Evolutionary conservation across 139 green algal species (phyloP), one percentile per base, ranked within the genome.

Genomic region (Chlorella sp.): DNA sequence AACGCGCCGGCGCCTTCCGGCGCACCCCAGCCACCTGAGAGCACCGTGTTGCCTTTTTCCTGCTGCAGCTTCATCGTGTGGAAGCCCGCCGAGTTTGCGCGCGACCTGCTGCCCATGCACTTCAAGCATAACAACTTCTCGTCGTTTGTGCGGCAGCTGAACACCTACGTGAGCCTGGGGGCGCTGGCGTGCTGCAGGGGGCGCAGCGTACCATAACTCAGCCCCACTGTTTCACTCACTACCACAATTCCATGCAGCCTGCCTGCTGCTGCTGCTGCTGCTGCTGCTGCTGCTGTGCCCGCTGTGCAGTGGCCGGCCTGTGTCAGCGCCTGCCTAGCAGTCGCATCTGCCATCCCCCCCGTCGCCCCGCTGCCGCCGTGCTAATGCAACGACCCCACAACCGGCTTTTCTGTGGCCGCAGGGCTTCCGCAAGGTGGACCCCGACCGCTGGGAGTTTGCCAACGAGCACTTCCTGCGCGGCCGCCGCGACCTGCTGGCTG

Each of bases 91-190:
- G 96, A 98, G 74, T 99, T 99, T 87, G 94, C 95, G 5, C 76
- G 92, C 2, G 94, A 98, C 81, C 83, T 99, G 60, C 91, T 99
- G 51, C 97, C 97, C 1, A 69, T 86, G 1, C 92, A 98, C 87
- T 99, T 99, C 92, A 99, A 99, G 90, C 96, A 99, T 91, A 99
- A 98, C 88, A 98, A 98, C 88, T 99, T 98, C 84, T 97, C 92
- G 30, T 95, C 86, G 85, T 99, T 99, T 81, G 97, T 99, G 63
- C 90, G 97, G 18, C 97, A 99, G 88, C 95, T 99, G 6, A 99
- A 99, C 86, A 99, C 97, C 26, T 99, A 99, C 86, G 96, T 96
- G 76, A 91, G 93, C 23, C 62, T 87, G 25, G 34, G 9, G 15
- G 16, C 30, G 36, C 36, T 11, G 41, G 20, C 17, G 15, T 13